Base-by-base conservation (phyloP, 1,284 basidiomycete species). In the Ustilago trichophora region DNA sequence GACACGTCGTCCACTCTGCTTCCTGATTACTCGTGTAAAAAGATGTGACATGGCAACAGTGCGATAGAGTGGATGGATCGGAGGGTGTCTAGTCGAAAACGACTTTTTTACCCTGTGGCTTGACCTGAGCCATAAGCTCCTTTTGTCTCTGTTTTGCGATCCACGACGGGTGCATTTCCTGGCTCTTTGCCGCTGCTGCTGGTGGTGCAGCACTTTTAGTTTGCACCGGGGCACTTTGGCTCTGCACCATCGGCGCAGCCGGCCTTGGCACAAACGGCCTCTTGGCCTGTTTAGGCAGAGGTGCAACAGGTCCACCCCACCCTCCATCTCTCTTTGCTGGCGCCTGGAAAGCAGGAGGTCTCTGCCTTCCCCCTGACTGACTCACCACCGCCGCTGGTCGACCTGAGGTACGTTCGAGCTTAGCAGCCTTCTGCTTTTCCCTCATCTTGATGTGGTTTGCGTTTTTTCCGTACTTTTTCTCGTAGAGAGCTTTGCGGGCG, bases 401-500 rank as follows among this genome's bases (percentile, higher is more conserved):
- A n/a, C n/a, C n/a, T n/a, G n/a, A n/a, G n/a, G n/a, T n/a, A n/a
- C n/a, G 36, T 25, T 60, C 44, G 27, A 36, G 43, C 25, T 44
- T 58, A 18, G 36, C 52, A 12, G 36, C 29, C 19, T 66, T 59
- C 21, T 51, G 47, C 41, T 72, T 57, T 34, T 73, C 59, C 22
- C 54, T 46, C 27, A 77, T 33, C 51, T 70, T 70, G 82, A 94
- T 85, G 82, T 97, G 94, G 80, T 94, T 95, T 12, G 94, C 94
- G 59, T 89, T 88, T 65, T 85, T 87, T 49, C 94, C 94, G 77
- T 88, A 97, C 82, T 94, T 97, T 83, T 93, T 94, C 84, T 96
- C 94, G 93, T 93, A 97, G 67, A 98, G 94, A 91, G 91, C 91
- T 84, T 90, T 86, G 54, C 94, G 85, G 10, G 94, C 94, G 46